phyloP scores from a whole-genome alignment of 2,329 filamentous ascomycete genomes.

The Colletotrichum cuscutae region DNA sequence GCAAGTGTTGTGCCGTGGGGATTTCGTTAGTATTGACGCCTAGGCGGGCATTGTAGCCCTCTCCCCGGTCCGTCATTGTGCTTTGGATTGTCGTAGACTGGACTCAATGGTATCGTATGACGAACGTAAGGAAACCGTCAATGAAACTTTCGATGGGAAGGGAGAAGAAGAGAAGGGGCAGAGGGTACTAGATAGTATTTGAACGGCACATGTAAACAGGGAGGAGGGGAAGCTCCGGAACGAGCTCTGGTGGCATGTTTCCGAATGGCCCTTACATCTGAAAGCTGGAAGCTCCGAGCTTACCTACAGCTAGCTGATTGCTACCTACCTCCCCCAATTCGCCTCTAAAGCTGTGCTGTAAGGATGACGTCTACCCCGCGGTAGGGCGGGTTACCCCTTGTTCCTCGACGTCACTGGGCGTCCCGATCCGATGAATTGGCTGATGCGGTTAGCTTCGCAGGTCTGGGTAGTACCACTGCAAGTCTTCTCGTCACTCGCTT shows the following conservation, averaged over 20 bases:
- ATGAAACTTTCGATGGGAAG: not conserved
- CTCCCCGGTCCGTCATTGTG: constrained; percentile 38
- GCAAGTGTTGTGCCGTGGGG: constrained; percentile 21
- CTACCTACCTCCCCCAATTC: not conserved
- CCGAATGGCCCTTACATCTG: not conserved
- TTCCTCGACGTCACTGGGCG: constrained; percentile 24
- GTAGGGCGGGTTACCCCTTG: not conserved
- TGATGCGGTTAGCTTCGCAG: not conserved
- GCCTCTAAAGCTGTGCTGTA: constrained; percentile 13
- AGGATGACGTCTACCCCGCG: constrained; percentile 28
- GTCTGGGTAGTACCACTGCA: not conserved
- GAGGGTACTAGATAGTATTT: not conserved
- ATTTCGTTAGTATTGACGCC: constrained; percentile 30
- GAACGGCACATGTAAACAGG: not conserved
- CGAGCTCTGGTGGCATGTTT: not conserved
- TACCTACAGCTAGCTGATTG: no score
- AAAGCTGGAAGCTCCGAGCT: not conserved
- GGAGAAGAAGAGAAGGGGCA: not conserved
- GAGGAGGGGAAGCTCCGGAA: not conserved
- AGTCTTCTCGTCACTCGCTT: not conserved
- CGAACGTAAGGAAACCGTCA: not conserved
- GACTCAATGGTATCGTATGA: constrained; percentile 12
- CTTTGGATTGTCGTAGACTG: not conserved
- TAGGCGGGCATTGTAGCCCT: constrained; percentile 36
- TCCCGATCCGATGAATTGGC: constrained; percentile 1